These are phyloP conservation scores for Obba rivulosa DNA, from an alignment of 768 basidiomycete genomes.

Conservation along the genomic window DNA sequence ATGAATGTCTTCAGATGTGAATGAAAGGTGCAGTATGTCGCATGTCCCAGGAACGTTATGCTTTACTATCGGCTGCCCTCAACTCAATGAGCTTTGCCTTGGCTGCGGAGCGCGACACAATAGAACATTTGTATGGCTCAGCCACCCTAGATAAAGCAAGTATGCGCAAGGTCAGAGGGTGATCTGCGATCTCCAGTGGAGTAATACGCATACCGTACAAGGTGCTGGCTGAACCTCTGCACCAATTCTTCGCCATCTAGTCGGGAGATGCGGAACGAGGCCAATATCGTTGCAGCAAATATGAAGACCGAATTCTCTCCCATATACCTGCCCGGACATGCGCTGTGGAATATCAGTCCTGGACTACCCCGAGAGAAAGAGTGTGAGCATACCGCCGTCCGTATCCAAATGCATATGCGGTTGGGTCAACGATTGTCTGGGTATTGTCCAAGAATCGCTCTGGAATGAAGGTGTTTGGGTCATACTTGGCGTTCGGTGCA, in stretches of 20 bases:
- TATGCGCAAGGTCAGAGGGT: neutral
- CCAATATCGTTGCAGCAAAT: constrained; percentile 5
- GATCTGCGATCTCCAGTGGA: no score
- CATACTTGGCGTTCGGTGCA: constrained; percentile 7
- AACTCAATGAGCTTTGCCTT: neutral
- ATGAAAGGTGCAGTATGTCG: no score
- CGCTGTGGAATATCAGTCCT: neutral
- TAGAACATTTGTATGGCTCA: constrained; percentile 7
- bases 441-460: constrained; percentile 13
- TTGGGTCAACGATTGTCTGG: constrained; percentile 2
- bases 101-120: constrained; percentile 5
- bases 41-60: no score
- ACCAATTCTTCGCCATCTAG: neutral
- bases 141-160: neutral
- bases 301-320: constrained; percentile 14
- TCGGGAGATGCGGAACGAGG: constrained; percentile 10
- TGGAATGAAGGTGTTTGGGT: constrained; percentile 12
- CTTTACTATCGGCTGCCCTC: no score
- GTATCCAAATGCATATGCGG: constrained; percentile 9
- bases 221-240: constrained; percentile 1
- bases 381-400: constrained; percentile 4
- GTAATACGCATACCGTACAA: no score
- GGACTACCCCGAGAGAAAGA: neutral
- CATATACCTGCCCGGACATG: constrained; percentile 12
- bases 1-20: no score